Percentiles rank a stretch among this genome's conserved stretches.
Conservation (phyloP, 768 basidiomycete species). For the Phaeotremella fagi region DNA sequence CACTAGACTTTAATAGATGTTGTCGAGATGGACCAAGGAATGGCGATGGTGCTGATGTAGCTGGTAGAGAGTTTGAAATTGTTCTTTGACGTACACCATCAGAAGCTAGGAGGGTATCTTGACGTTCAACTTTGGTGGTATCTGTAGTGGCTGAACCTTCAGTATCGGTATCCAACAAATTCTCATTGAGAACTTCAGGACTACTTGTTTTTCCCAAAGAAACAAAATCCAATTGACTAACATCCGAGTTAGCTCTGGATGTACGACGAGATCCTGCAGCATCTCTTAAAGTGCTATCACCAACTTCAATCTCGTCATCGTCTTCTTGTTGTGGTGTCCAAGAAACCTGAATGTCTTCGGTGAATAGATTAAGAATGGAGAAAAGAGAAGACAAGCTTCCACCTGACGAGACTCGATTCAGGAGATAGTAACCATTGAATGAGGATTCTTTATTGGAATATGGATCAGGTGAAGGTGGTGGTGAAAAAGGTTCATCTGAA, state of each 20-base stretch:
- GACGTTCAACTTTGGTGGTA: not conserved
- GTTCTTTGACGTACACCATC: not conserved
- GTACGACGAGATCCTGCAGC: conserved; percentile 4
- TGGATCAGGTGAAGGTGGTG: conserved; percentile 27
- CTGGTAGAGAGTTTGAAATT: conserved; percentile 13
- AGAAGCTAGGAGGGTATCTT: not conserved
- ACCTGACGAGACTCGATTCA: conserved; percentile 93
- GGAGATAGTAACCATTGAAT: conserved; percentile 90
- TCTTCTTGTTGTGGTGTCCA: conserved; percentile 63
- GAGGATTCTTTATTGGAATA: conserved; percentile 47
- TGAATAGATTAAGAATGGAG: conserved; percentile 93
- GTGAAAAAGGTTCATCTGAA: conserved; percentile 57
- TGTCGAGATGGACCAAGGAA: not conserved
- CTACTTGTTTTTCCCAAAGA: conserved; percentile 6
- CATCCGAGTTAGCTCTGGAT: conserved; percentile 39
- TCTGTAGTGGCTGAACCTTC: not conserved
- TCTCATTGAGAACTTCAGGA: conserved; percentile 5
- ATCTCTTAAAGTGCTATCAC: not conserved
- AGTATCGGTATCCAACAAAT: not conserved
- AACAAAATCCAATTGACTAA: conserved; percentile 41
- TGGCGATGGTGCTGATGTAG: conserved; percentile 13
- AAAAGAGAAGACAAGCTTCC: conserved; percentile 94
- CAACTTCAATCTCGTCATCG: conserved; percentile 7
- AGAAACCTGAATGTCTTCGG: conserved; percentile 65
- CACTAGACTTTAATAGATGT: not conserved